These are phyloP conservation scores for Tuctoria greenei DNA, from an alignment of 176 grass and related monocot species.

Conservation along the genomic window DNA sequence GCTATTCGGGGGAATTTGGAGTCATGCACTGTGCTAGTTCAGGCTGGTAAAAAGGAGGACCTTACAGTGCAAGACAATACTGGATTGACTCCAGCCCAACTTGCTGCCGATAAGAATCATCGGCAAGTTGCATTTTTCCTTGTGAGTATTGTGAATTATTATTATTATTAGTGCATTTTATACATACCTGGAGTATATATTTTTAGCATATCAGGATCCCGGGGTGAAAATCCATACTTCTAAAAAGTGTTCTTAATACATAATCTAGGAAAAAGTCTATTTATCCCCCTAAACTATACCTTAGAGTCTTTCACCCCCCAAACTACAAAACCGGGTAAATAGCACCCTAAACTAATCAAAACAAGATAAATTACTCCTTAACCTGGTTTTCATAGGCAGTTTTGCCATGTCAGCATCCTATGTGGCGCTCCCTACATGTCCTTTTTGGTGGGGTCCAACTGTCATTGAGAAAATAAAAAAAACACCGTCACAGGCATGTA, in stretches of 20 bases:
- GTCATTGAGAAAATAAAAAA: too few relatives aligned
- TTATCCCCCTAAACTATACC: too few relatives aligned
- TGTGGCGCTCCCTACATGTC: too few relatives aligned
- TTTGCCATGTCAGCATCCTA: too few relatives aligned
- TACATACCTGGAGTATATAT: neutral
- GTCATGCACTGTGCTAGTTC: slow-evolving; percentile 86
- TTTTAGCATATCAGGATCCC: slow-evolving; percentile 22
- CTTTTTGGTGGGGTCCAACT: too few relatives aligned
- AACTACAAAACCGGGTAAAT: too few relatives aligned
- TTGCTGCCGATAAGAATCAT: slow-evolving; percentile 86
- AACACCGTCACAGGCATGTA: too few relatives aligned
- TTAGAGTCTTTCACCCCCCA: too few relatives aligned
- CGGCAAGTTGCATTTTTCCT: slow-evolving; percentile 93
- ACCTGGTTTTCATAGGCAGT: too few relatives aligned
- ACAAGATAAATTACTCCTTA: too few relatives aligned
- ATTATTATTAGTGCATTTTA: neutral
- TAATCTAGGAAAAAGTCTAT: too few relatives aligned
- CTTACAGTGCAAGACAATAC: slow-evolving; percentile 72
- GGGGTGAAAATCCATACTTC: neutral
- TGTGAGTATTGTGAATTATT: slow-evolving; percentile 61
- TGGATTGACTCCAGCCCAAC: slow-evolving; percentile 91
- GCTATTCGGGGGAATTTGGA: slow-evolving; percentile 95
- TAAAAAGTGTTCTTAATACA: neutral
- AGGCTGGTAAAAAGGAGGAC: slow-evolving; percentile 94
- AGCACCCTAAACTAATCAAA: too few relatives aligned